Conservation (phyloP, 106 monocot species). For the Dendrobium huoshanense region DNA sequence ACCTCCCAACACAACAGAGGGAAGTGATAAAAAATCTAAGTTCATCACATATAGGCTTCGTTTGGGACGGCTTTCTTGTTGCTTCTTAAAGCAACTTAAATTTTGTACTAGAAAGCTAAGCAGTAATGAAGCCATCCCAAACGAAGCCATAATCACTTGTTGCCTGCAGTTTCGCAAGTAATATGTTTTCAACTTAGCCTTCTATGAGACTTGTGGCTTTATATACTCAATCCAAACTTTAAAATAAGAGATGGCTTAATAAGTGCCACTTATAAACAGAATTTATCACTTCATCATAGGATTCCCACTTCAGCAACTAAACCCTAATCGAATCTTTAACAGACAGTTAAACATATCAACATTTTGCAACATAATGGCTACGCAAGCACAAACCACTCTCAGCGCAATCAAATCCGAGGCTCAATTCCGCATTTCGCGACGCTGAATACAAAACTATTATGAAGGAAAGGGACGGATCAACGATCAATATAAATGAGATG, state of each 20-base stretch:
- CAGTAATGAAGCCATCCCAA: too few relatives aligned
- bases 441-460: neutral
- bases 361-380: neutral
- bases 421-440: neutral
- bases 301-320: neutral
- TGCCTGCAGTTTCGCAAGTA: neutral
- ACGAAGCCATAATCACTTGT: neutral
- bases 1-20: neutral
- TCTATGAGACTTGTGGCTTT: neutral
- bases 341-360: neutral
- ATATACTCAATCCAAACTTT: neutral
- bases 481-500: neutral
- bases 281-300: neutral
- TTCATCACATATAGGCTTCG: neutral
- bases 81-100: too few relatives aligned
- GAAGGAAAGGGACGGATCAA: neutral
- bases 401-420: neutral
- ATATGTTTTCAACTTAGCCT: neutral
- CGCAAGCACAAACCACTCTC: neutral
- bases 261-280: neutral
- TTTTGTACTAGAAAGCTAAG: too few relatives aligned
- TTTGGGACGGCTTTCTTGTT: too few relatives aligned
- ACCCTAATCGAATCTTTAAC: conserved; percentile 1
- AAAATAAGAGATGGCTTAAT: neutral
- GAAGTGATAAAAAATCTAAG: neutral